Evolutionary conservation across 2,329 filamentous ascomycete species (phyloP), one percentile per base, ranked within the genome.

Genomic region (Alternaria sp.): DNA sequence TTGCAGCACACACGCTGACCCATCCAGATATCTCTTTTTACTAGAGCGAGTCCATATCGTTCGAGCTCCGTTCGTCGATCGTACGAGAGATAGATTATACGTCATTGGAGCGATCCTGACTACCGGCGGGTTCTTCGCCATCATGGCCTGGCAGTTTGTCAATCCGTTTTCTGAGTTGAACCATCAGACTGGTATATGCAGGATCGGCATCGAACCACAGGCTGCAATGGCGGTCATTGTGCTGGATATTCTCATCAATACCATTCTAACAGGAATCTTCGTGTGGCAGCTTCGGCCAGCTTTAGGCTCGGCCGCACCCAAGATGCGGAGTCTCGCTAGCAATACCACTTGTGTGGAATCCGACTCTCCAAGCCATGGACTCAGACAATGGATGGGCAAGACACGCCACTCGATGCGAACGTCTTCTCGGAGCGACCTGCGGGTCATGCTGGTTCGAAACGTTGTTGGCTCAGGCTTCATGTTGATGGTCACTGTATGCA

Each of bases 31-130:
- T 54, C 58, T 80, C 6, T 81, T 79, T 59, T 64, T 81, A 4
- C 69, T 80, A 18, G 79, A 81, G 62, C 73, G 79, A 11, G 70
- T 74, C 16, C 77, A 80, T 50, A 69, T 76, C 18, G 68, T 80
- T 14, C 68, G 78, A 25, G 62, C 71, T 10, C 68, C 74, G 4
- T 71, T 74, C 48, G 54, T 71, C 22, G 59, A 68, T 7, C 74
- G 78, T 4, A 44, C 59, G 9, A 63, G 72, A 12, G 77, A 80
- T 54, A 68, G 61, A 12, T 48, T 79, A 8, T 81, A 77, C 70
- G 43, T 77, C 2, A 8, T 64, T 18, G 70, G 72, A 20, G 69
- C 74, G 16, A 43, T 66, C 48, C 8, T 72, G 32, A 63, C 64
- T 5, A 43, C 67, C 20, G 38, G 65, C 9, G 71, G 73, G 3